These are phyloP conservation scores for Chlamydomonas schloesseri DNA, from an alignment of 139 green algal genomes.

Conservation along the genomic window DNA sequence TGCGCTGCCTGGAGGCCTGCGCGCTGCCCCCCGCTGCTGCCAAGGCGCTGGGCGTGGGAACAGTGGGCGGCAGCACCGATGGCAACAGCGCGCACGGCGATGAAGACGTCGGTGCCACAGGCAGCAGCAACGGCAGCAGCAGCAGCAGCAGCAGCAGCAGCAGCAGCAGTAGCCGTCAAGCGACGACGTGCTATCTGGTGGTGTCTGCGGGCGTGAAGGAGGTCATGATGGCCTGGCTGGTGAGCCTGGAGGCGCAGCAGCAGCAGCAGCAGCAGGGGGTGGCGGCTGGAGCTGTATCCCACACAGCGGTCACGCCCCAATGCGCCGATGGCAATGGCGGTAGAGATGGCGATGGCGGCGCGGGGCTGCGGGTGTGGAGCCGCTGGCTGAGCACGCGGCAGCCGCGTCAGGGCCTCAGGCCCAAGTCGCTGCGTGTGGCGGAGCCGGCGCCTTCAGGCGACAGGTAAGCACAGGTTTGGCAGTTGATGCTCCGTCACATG, in stretches of 20 bases:
- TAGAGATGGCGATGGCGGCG: neutral
- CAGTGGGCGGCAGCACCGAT: too few relatives aligned
- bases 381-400: slow-evolving; percentile 26
- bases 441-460: neutral
- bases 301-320: too few relatives aligned
- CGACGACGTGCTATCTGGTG: slow-evolving; percentile 41
- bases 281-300: too few relatives aligned
- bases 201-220: slow-evolving; percentile 37
- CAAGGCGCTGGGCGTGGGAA: neutral
- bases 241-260: neutral
- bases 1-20: slow-evolving; percentile 18
- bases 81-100: neutral
- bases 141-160: too few relatives aligned
- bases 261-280: neutral
- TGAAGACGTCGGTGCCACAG: too few relatives aligned
- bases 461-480: too few relatives aligned
- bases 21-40: neutral
- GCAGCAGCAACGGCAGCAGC: neutral
- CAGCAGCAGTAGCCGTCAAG: too few relatives aligned
- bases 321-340: too few relatives aligned
- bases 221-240: slow-evolving; percentile 41
- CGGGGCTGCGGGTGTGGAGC: neutral
- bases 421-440: neutral
- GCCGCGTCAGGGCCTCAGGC: slow-evolving; percentile 19
- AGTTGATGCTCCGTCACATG: too few relatives aligned